Evolutionary conservation across 257 asterid species (phyloP), one percentile per base, ranked within the genome.

Genomic region (Agastache rugosa): DNA sequence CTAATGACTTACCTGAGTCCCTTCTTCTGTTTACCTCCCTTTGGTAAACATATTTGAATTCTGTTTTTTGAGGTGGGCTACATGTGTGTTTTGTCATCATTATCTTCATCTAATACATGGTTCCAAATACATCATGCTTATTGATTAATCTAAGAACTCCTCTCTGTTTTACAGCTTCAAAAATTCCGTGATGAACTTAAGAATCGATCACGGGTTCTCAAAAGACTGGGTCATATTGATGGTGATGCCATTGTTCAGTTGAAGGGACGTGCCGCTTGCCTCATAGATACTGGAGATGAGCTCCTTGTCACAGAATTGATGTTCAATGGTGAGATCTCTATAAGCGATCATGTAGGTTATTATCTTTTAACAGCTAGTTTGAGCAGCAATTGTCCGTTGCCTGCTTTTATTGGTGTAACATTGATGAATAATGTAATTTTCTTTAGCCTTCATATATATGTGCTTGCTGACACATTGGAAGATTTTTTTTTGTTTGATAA

Each of bases 191-290:
- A 92, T 78, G 99, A 95, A 83, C 99, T 95, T 71, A 95, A 86
- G 78, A 95, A 90, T 75, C 96, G 99, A 11, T 95, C 97, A 14
- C 90, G 96, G 75, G 99, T 95, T 72, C 87, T 95, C 69, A 92
- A 88, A 81, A 92, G 82, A 82, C 87, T 95, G 79, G 98, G 99
- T 50, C 96, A 95, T 79, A 88, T 95, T 75, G 99, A 90, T 80
- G 76, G 83, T 68, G 98, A 95, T 77, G 87, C 94, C n/a, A 89
- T 95, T 39, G 96, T 92, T 69, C 97, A 88, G 81, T 80, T 92
- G 89, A 95, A 95, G 79, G 99, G 98, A 63, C 88, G 99, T 29
- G 99, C 99, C 54, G 99, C 98, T 83, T 95, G 98, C 88, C 85
- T 92, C 76, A 90, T 95, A 78, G 99, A 95, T 82, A 95, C 99